These are phyloP conservation scores for Penicillium sclerotiorum DNA, from an alignment of 2,329 filamentous ascomycete genomes.

Conservation along the genomic window DNA sequence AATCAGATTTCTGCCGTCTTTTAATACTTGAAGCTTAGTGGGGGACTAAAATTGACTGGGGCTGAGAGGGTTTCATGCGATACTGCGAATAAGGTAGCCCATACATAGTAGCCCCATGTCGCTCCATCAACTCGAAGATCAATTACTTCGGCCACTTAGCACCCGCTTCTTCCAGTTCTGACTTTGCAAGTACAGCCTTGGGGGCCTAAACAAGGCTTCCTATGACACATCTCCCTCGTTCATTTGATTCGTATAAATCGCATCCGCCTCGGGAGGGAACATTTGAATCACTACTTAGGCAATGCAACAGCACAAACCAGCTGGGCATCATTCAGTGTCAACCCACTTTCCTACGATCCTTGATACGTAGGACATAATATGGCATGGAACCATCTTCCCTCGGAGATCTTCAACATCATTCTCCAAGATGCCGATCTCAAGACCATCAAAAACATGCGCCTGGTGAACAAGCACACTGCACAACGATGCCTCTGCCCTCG, in stretches of 20 bases:
- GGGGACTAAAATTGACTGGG: no score
- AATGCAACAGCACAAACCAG: background rate
- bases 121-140: no score
- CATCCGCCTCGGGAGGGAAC: background rate
- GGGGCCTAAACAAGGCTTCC: no score
- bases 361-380: background rate
- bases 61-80: no score
- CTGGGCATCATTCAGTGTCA: background rate
- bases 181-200: no score
- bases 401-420: background rate
- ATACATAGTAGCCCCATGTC: no score
- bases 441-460: slow-evolving; percentile 11
- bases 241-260: background rate
- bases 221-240: background rate
- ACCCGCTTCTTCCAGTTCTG: no score
- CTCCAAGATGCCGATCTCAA: slow-evolving; percentile 12
- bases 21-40: no score
- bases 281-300: background rate
- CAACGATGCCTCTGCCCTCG: slow-evolving; percentile 12
- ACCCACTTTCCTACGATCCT: background rate
- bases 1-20: no score
- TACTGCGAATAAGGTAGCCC: no score
- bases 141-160: no score
- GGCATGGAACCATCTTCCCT: background rate
- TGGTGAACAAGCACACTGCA: slow-evolving; percentile 1